Evolutionary conservation across 2,329 filamentous ascomycete genomes (phyloP), one percentile per base, ranked within the genome.

Genomic region (Atkinsonella hypoxylon): DNA sequence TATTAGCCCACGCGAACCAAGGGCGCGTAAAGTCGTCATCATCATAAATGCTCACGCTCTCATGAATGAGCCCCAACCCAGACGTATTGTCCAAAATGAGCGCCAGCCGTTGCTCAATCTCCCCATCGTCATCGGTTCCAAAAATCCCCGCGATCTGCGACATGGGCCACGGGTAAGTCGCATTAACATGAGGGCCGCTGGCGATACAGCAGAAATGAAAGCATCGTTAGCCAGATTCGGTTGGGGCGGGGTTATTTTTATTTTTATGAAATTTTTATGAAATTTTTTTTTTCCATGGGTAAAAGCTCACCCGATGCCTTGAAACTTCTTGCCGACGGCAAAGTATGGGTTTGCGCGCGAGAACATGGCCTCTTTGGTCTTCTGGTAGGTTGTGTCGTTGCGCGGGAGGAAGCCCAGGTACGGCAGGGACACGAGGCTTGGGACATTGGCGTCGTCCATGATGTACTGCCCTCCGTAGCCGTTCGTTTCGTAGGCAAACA

Each of bases 321-420:
- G 52, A n/a, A 60, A 62, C 4, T 49, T 47, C 45, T 56, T 49
- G 15, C 61, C 58, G 9, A 47, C 56, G 0, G 57, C 59, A 58
- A 78, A 95, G 66, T 93, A 95, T 0, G 89, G 87, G 60, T 95
- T 95, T 0, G 80, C 79, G 50, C 79, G 78, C 51, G 79, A 79
- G 20, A 94, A 76, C 52, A 93, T 81, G 76, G 90, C 91, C 50
- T 77, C 76, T 51, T 89, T 78, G 0, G 89, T 95, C 63, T 87
- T 89, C 60, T 84, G 78, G 64, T 95, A 95, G 1, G 85, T 73
- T 5, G 74, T 57, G 57, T 90, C 79, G 30, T 78, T 71, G 22
- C 71, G 66, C 11, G 74, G 68, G 0, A 81, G 62, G 56, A 81
- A 86, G 9, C 80, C 78, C 48, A 84, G 68, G 58, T 85, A 79